A percentile compares a stretch with the other conserved stretches of the same genome.
These are phyloP conservation scores for Suillus clintonianus DNA, from an alignment of 768 basidiomycete genomes.

Conservation along the genomic window DNA sequence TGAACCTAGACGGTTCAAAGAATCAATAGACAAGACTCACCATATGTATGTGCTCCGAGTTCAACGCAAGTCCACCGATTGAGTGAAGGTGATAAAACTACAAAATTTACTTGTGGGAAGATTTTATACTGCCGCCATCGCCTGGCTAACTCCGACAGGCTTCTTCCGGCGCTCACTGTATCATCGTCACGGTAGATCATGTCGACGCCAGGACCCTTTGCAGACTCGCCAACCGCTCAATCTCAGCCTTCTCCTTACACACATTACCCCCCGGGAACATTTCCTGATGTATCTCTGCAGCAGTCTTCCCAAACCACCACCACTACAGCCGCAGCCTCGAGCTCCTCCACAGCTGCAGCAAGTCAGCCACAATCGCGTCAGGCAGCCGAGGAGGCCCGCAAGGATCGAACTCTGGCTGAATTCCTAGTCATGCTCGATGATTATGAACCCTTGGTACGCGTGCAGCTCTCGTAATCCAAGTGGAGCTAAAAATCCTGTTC, in stretches of 20 bases:
- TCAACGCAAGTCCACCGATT: not conserved
- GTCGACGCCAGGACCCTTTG: slow-evolving; percentile 30
- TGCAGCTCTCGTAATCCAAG: not conserved
- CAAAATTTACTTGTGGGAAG: slow-evolving; percentile 3
- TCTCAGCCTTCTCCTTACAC: slow-evolving; percentile 23
- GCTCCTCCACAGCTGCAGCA: slow-evolving; percentile 14
- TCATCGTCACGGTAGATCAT: slow-evolving; percentile 21
- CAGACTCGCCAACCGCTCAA: slow-evolving; percentile 35
- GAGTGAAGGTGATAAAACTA: slow-evolving; percentile 12
- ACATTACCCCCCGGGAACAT: slow-evolving; percentile 14
- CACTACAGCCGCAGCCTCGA: slow-evolving; percentile 15
- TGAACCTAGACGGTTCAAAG: slow-evolving; percentile 1
- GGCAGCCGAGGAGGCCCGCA: slow-evolving; percentile 77
- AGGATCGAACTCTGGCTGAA: slow-evolving; percentile 89
- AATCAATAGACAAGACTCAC: slow-evolving; percentile 23
- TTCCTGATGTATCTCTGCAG: slow-evolving; percentile 23
- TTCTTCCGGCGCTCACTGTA: slow-evolving; percentile 18
- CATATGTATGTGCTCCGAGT: not conserved
- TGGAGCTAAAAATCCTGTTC: slow-evolving; percentile 6
- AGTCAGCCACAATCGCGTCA: slow-evolving; percentile 57
- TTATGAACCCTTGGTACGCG: slow-evolving; percentile 87
- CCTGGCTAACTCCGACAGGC: slow-evolving; percentile 31
- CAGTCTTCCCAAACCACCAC: slow-evolving; percentile 18
- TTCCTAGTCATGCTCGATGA: slow-evolving; percentile 96
- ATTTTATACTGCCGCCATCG: slow-evolving; percentile 23